Evolutionary conservation across 2,329 filamentous ascomycete species (phyloP).

Genomic region (Aureobasidium musti): DNA sequence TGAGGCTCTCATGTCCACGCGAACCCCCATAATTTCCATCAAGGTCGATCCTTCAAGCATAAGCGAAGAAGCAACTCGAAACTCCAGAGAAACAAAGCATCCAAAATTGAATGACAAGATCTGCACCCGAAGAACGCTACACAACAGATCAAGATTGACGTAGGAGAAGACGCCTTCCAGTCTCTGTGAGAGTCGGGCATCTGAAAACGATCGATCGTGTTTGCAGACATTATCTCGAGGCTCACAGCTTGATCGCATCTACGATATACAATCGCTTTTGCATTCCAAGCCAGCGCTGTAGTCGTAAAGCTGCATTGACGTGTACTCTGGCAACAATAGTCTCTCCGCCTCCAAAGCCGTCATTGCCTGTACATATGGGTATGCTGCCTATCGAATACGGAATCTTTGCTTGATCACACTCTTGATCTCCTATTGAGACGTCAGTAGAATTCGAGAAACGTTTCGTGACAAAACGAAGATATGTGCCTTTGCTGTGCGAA

Average conservation of each 20-base stretch:
- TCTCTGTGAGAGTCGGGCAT: too few species aligned
- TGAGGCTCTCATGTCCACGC: constrained; percentile 2
- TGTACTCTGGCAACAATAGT: constrained; percentile 26
- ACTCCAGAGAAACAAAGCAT: not conserved
- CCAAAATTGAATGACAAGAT: not conserved
- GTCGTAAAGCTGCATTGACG: constrained; percentile 15
- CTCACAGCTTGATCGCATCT: constrained; percentile 9
- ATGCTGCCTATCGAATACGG: constrained; percentile 18
- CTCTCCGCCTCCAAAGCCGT: not conserved
- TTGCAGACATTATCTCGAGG: not conserved
- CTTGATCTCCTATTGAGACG: not conserved
- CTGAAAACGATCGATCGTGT: not conserved
- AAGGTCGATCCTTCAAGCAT: not conserved
- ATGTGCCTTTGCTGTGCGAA: not conserved
- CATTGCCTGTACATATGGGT: constrained; percentile 12
- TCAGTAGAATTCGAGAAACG: not conserved
- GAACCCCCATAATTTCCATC: not conserved
- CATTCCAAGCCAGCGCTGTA: constrained; percentile 22
- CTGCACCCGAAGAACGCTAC: not conserved
- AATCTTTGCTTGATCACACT: constrained; percentile 11
- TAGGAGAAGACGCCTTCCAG: not conserved
- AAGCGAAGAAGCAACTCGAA: not conserved
- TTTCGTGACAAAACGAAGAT: not conserved
- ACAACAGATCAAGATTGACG: not conserved
- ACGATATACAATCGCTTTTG: constrained; percentile 26